Evolutionary conservation across 1,139 yeast genomes (phyloP), one percentile per base, ranked within the genome.

Genomic region (Pneumocystis carinii): DNA sequence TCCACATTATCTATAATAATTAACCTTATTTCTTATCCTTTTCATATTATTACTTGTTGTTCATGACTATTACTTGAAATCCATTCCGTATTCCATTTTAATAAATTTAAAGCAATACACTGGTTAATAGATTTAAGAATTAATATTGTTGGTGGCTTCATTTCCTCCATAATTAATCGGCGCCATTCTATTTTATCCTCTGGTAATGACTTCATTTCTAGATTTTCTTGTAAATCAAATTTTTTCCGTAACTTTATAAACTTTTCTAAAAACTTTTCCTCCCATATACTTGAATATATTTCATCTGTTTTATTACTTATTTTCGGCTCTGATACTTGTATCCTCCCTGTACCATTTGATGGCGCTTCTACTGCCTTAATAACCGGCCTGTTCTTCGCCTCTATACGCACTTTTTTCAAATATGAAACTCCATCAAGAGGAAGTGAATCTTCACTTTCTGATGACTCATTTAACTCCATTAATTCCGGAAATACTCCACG

Each of bases 1-100:
- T 67, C 83, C 83, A 79, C 6, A 64, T 62, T 5, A 69, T 66
- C 56, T 73, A 61, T 7, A 67, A 63, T 10, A 65, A 61, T 4
- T 70, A 66, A 61, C 68, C 63, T 27, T 63, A 66, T 8, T 66
- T 64, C 1, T 72, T 65, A 35, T 70, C 61, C 24, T 70, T 71
- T 17, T 66, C 69, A 39, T 64, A 67, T 64, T 41, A 67, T 69
- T 42, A 73, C 42, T 38, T 72, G 66, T 35, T 68, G 64, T 29
- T 70, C 61, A 6, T 68, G 64, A 35, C 64, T 63, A 7, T 68
- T 68, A 27, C 66, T 68, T 55, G 68, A 67, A 42, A 71, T 59
- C 15, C 64, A 62, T 39, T 62, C 37, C 39, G 69, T 38, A 8
- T 63, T 42, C 58, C 64, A 48, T 39, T 61, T 60, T 42, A 61